Conservation (phyloP, 148 eudicot genomes). For the Rheum nobile region DNA sequence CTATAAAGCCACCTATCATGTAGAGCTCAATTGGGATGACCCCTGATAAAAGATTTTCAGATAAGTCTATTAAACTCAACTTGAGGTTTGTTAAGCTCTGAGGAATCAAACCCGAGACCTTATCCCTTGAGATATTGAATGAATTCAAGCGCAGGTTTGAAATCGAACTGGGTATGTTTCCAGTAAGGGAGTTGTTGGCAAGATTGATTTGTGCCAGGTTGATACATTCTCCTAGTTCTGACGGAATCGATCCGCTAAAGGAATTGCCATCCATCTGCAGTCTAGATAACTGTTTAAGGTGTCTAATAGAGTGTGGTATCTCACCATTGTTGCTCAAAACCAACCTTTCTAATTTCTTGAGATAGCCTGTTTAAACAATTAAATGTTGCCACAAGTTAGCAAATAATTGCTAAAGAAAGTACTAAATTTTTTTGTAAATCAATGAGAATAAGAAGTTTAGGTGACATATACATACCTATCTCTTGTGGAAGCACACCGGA, state of each 20-base stretch:
- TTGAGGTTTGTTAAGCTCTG: conserved; percentile 42
- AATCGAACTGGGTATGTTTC: conserved; percentile 44
- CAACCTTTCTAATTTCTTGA: conserved; percentile 44
- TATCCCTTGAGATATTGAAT: conserved; percentile 68
- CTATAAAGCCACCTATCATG: conserved; percentile 48
- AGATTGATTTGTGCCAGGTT: conserved; percentile 63
- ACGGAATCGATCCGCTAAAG: conserved; percentile 53
- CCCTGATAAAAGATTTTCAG: conserved; percentile 64
- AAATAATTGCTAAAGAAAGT: no score
- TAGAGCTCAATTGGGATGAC: conserved; percentile 42
- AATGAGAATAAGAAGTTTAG: not conserved
- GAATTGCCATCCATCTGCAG: conserved; percentile 52
- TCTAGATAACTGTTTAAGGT: conserved; percentile 46
- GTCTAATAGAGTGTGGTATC: conserved; percentile 46
- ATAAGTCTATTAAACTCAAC: conserved; percentile 64
- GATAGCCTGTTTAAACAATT: conserved; percentile 15
- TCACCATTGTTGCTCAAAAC: conserved; percentile 49
- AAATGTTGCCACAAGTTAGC: no score
- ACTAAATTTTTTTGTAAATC: no score
- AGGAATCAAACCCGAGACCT: conserved; percentile 56
- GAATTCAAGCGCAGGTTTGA: conserved; percentile 59
- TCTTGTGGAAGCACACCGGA: not conserved
- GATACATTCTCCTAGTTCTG: conserved; percentile 43
- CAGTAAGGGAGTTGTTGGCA: conserved; percentile 45
- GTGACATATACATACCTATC: not conserved